Percentiles rank a stretch among this genome's conserved stretches.
phyloP scores from a whole-genome alignment of 805 yeast species.

The Saccharomycopsis sp. region DNA sequence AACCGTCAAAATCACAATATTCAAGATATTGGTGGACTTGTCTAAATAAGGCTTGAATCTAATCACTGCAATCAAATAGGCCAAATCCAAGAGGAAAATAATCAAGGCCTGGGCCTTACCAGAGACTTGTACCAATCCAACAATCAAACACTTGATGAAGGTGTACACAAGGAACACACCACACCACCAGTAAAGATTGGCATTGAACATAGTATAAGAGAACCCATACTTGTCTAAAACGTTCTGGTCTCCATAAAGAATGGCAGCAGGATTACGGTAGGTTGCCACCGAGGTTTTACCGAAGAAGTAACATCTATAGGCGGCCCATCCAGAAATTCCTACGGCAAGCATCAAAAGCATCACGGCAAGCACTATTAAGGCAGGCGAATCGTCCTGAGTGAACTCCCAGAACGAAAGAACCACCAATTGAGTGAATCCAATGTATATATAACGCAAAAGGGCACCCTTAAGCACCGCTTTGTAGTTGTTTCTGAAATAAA shows the following conservation, averaged over 20 bases:
- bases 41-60: conserved; percentile 71
- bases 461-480: conserved; percentile 65
- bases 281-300: conserved; percentile 55
- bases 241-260: conserved; percentile 70
- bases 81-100: conserved; percentile 68
- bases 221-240: conserved; percentile 79
- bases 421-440: conserved; percentile 78
- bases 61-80: conserved; percentile 58
- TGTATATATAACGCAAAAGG: conserved; percentile 66
- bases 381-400: conserved; percentile 74
- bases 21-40: conserved; percentile 71
- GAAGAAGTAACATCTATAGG: conserved; percentile 53
- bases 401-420: conserved; percentile 87
- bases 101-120: conserved; percentile 80
- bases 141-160: conserved; percentile 62
- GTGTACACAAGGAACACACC: conserved; percentile 53
- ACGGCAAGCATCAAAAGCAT: conserved; percentile 58
- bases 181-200: conserved; percentile 80
- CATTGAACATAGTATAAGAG: conserved; percentile 83
- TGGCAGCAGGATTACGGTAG: conserved; percentile 79
- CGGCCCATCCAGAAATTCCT: conserved; percentile 57
- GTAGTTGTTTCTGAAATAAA: conserved; percentile 51
- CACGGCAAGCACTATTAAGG: conserved; percentile 76
- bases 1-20: conserved; percentile 66
- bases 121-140: conserved; percentile 70